phyloP scores from a whole-genome alignment of 441 rosid species.

The Adansonia rubrostipa region DNA sequence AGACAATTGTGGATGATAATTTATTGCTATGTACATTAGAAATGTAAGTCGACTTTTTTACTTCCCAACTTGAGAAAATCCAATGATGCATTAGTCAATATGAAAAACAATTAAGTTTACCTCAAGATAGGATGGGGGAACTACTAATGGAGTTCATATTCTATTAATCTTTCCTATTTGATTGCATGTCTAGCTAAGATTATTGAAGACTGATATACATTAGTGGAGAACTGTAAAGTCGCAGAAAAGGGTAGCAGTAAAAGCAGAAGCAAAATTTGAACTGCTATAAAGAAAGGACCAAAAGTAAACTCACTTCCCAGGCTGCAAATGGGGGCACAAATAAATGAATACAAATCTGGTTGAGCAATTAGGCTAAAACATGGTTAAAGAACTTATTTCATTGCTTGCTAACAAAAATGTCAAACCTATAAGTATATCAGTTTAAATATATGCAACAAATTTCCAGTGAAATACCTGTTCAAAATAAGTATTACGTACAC shows the following conservation, averaged over 20 bases:
- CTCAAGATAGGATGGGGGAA: neutral
- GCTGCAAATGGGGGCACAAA: neutral
- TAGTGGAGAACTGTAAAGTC: neutral
- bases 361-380: neutral
- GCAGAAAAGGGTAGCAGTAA: neutral
- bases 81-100: neutral
- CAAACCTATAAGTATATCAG: neutral
- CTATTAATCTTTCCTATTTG: neutral
- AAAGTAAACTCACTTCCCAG: neutral
- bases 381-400: neutral
- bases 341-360: neutral
- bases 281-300: neutral
- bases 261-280: neutral
- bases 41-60: neutral
- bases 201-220: neutral
- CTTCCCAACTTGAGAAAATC: neutral
- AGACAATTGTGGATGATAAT: neutral
- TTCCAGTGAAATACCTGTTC: slow-evolving; percentile 67
- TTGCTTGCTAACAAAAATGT: neutral
- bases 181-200: neutral
- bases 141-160: neutral
- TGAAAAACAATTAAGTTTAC: neutral
- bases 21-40: neutral
- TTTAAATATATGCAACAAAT: neutral
- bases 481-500: slow-evolving; percentile 78